Base-by-base conservation (phyloP, 2,329 filamentous ascomycete species). In the Trichoderma aggressivum region DNA sequence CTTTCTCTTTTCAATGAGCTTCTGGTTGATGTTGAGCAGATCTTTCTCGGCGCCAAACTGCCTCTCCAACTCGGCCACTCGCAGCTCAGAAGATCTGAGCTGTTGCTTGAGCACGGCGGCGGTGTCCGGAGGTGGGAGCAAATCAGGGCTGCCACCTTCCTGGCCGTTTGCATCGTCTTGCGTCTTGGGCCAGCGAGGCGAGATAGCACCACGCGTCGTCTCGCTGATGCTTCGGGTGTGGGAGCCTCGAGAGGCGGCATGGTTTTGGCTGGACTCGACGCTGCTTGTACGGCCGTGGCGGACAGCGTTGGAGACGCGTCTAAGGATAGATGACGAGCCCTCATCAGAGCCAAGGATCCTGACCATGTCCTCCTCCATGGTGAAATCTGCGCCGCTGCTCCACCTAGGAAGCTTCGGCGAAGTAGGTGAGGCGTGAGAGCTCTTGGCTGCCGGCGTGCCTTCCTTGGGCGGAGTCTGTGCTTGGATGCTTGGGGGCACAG, bases 321-420 rank as follows among this genome's bases (percentile, higher is more conserved):
- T 92, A 73, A 98, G 84, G 72, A 98, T 92, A 1, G 93, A 95
- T 30, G 93, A 91, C 36, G 90, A 91, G 56, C 87, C 86, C 78
- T 94, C 92, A 72, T 95, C 93, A 24, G 89, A 90, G 53, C 90
- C 92, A 72, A 97, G 85, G 71, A 98, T 95, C 71, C 94, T 91
- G 68, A 93, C 92, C 89, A 98, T 94, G 78, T 98, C 96, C 80
- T 98, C 94, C 74, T 98, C 95, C 91, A 97, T 90, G 72, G 92
- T 96, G 78, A 98, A 96, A 74, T 97, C 94, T 69, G 91, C 93
- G 66, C 93, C 93, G 56, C 88, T 87, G 80, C 92, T 97, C 88
- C 88, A 93, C 77, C 91, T 87, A 74, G 91, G 89, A 73, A 93
- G 83, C 76, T 90, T 90, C 11, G 91, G 90, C 11, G 91, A 92